These are phyloP conservation scores for Fusarium brevicatenulatum DNA, from an alignment of 2,329 filamentous ascomycete genomes.

Conservation along the genomic window DNA sequence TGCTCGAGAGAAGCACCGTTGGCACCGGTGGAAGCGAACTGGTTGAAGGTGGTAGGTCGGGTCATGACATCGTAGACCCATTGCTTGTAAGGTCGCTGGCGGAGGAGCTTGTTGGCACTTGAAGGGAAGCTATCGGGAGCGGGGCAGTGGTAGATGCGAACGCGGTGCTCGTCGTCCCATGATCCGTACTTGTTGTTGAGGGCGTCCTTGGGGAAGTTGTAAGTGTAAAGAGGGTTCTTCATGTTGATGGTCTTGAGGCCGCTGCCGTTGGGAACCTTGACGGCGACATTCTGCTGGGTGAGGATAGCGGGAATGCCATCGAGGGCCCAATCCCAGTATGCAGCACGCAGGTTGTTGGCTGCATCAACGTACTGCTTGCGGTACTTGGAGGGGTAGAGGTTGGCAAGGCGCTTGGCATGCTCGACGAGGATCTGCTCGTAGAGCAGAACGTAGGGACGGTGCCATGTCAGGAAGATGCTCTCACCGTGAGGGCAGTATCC, in stretches of 20 bases:
- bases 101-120: constrained; percentile 51
- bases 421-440: constrained; percentile 66
- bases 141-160: constrained; percentile 55
- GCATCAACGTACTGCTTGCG: constrained; percentile 54
- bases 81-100: constrained; percentile 49
- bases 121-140: constrained; percentile 52
- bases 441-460: constrained; percentile 64
- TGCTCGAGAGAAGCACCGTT: constrained; percentile 55
- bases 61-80: constrained; percentile 56
- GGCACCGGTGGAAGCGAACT: constrained; percentile 50
- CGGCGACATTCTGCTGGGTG: constrained; percentile 47
- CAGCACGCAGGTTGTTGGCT: constrained; percentile 58
- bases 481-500: constrained; percentile 62
- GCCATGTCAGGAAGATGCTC: constrained; percentile 63
- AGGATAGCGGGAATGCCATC: constrained; percentile 56
- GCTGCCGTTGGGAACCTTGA: constrained; percentile 55
- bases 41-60: constrained; percentile 48
- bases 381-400: constrained; percentile 52
- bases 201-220: constrained; percentile 57
- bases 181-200: constrained; percentile 52
- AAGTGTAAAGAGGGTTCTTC: constrained; percentile 64
- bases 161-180: constrained; percentile 43
- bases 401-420: constrained; percentile 58
- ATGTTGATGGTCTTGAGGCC: constrained; percentile 48
- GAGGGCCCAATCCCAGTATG: constrained; percentile 67